These are phyloP conservation scores for Prosopis cineraria DNA, from an alignment of 306 rosid genomes.

Conservation along the genomic window DNA sequence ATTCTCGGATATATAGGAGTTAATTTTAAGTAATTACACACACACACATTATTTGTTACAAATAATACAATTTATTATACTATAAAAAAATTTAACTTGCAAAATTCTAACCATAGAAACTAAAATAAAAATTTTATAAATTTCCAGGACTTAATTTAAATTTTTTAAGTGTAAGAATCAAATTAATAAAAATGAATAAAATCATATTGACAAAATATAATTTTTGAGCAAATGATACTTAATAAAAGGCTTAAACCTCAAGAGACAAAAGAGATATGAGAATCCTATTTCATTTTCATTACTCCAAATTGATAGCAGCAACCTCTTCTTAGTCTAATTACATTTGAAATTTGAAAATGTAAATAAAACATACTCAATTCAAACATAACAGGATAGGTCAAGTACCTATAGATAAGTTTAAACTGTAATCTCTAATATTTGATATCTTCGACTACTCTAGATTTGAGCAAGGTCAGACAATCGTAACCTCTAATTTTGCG, in stretches of 20 bases:
- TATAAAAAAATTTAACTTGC: no score
- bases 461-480: neutral
- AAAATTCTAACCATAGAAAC: no score
- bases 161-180: no score
- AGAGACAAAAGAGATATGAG: neutral
- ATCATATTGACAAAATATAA: neutral
- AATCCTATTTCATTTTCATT: neutral
- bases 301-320: neutral
- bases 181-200: no score
- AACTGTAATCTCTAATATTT: neutral
- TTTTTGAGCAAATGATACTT: neutral
- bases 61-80: no score
- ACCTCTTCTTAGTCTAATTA: neutral
- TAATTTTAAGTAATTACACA: no score
- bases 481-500: neutral
- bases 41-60: no score
- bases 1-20: no score
- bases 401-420: neutral
- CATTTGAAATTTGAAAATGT: no score
- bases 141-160: no score
- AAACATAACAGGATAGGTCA: neutral
- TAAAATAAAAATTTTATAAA: no score
- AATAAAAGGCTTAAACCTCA: neutral
- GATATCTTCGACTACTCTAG: neutral
- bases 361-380: no score